phyloP scores from a whole-genome alignment of 208 protist genomes.

The Leishmania mexicana region DNA sequence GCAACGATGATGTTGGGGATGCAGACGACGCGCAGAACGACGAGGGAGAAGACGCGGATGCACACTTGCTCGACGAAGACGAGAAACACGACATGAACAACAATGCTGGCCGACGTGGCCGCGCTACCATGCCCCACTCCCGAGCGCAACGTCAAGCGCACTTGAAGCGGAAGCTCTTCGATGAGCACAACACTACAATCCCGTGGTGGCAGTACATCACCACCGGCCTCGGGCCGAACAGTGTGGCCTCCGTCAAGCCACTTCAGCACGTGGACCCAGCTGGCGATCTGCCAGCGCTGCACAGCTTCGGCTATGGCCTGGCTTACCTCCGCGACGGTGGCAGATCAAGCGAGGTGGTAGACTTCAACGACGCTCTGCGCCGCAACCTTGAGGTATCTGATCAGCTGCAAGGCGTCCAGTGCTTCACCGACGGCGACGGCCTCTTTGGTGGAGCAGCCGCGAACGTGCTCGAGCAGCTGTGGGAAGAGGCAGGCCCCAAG shows the following conservation, averaged over 20 bases:
- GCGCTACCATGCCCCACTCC: neutral
- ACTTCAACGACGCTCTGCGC: constrained; percentile 47
- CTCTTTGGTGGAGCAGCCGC: constrained; percentile 72
- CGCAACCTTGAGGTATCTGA: constrained; percentile 69
- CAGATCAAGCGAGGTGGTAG: constrained; percentile 32
- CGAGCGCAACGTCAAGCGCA: neutral
- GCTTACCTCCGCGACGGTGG: constrained; percentile 29
- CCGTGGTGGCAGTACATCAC: constrained; percentile 88
- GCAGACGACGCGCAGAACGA: neutral
- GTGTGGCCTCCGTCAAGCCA: constrained; percentile 55
- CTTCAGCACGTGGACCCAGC: constrained; percentile 44
- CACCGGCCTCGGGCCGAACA: constrained; percentile 56
- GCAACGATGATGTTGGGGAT: neutral
- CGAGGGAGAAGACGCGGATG: neutral
- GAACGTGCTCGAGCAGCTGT: constrained; percentile 69
- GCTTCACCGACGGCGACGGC: constrained; percentile 77
- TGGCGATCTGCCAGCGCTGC: constrained; percentile 59
- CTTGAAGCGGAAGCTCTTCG: constrained; percentile 45
- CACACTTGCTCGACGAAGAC: neutral
- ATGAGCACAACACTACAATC: constrained; percentile 42
- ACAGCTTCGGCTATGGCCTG: constrained; percentile 80
- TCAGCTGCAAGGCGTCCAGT: constrained; percentile 71
- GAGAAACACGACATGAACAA: neutral
- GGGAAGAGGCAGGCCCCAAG: constrained; percentile 72
- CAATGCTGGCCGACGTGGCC: neutral